A percentile compares a stretch with the other conserved stretches of the same genome.
These are phyloP conservation scores for Retiboletus flavoniger DNA, from an alignment of 1,284 basidiomycete genomes.

Conservation along the genomic window DNA sequence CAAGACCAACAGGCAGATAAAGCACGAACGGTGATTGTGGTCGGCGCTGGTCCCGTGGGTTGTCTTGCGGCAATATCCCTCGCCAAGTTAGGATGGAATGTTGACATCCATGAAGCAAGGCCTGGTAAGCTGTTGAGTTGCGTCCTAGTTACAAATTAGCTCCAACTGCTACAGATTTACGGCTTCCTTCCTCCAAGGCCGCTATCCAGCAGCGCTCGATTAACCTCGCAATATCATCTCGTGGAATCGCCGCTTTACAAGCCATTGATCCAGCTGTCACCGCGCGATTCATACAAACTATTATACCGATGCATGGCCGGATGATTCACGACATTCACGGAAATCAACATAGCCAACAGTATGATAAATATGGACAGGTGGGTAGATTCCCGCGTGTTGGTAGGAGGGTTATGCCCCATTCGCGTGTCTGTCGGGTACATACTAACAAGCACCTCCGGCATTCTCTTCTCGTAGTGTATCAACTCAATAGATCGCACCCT, in stretches of 20 bases:
- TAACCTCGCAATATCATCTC: conserved; percentile 93
- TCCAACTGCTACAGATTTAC: conserved; percentile 54
- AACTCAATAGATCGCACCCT: conserved; percentile 90
- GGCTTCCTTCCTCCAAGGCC: conserved; percentile 64
- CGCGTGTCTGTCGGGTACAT: conserved; percentile 23
- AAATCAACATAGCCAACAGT: conserved; percentile 75
- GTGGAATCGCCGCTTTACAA: conserved; percentile 85
- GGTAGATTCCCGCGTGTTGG: conserved; percentile 33
- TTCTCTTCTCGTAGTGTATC: conserved; percentile 63
- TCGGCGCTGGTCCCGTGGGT: conserved; percentile 93
- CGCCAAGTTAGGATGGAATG: conserved; percentile 85
- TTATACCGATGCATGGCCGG: conserved; percentile 92
- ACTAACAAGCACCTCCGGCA: conserved; percentile 23
- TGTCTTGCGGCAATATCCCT: conserved; percentile 88
- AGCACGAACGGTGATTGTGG: conserved; percentile 53
- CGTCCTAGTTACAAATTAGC: conserved; percentile 17
- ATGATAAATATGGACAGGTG: conserved; percentile 86
- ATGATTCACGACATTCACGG: conserved; percentile 89
- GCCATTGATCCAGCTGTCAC: conserved; percentile 76
- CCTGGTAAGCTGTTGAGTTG: conserved; percentile 57
- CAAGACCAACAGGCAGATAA: conserved; percentile 19
- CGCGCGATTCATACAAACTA: conserved; percentile 71
- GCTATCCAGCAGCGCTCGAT: conserved; percentile 80
- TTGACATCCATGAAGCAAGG: conserved; percentile 87
- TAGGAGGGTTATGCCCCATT: conserved; percentile 22